Evolutionary conservation across 108 stramenopile genomes (phyloP), one percentile per base, ranked within the genome.

Genomic region (Seminavis robusta): DNA sequence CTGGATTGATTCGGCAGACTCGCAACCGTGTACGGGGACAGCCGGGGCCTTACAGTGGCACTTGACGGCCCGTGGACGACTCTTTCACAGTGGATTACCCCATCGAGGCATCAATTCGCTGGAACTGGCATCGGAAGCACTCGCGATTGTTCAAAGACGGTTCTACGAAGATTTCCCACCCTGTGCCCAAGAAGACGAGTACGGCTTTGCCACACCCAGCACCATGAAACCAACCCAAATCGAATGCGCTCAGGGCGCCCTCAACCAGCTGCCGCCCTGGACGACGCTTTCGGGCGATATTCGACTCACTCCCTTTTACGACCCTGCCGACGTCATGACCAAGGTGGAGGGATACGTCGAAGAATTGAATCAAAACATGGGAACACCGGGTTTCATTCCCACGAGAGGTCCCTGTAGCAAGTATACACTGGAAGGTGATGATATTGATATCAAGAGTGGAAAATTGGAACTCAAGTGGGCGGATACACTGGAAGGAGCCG

Each of bases 221-320:
- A 79, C 80, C 33, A 74, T 82, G 52, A 82, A 82, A 61, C 73
- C 80, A 11, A 82, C 80, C 6, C 80, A 80, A 29, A 33, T 82
- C 0, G 26, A 68, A 44, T 75, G 74, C 44, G 74, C 77, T 10
- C 50, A 70, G 45, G 80, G 80, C 10, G 69, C 65, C 27, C 38
- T 82, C 26, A 82, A 82, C 44, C 80, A 82, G 72, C 55, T 82
- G 15, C 77, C 77, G 7, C 71, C 77, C 36, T 65, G 73, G 34
- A 69, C 73, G 0, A 61, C 74, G 10, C 38, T 80, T 19, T 67
- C 71, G 11, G 80, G 80, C 6, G 80, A 82, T 36, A 75, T 74
- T 48, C 74, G 80, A 3, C 34, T 76, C 6, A 73, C 75, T 10
- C 80, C 80, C 4, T 82, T 82, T 47, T 82, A 82, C 66, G 59